Evolutionary conservation across 2,329 filamentous ascomycete species (phyloP), one percentile per base, ranked within the genome.

Genomic region (Fusarium fracticaudum): DNA sequence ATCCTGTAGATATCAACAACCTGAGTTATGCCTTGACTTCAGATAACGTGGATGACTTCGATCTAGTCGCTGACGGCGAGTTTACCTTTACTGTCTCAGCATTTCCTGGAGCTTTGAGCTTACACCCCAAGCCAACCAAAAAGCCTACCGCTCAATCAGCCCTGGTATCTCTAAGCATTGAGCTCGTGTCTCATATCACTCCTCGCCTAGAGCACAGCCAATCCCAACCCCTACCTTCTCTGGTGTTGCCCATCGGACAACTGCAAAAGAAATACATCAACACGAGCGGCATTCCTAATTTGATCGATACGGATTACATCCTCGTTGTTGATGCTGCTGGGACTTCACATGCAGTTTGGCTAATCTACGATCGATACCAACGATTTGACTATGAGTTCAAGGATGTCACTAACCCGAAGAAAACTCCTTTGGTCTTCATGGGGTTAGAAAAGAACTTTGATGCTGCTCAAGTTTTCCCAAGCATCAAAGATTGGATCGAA

Each of bases 251-350:
- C 7, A 44, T 24, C 11, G n/a, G 43, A 1, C 43, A 44, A 44
- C 10, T 44, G n/a, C n/a, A 2, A 24, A 44, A 24, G n/a, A 18
- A 0, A 24, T 24, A 5, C 3, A 5, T 13, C 2, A 35, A 3
- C 1, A 35, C 33, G 33, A 12, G n/a, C 7, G 43, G n/a, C 0
- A 0, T 44, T 18, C n/a, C 15, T 12, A 0, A 24, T 3, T 5
- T 18, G 0, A 44, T 24, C n/a, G 43, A 44, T 18, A 44, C 15
- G 2, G 11, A 44, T 24, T 44, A 44, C 0, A 13, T 44, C n/a
- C n/a, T 44, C 0, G n/a, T 24, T 13, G n/a, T 44, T 24, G 43
- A 44, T 44, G n/a, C 43, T 24, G n/a, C 43, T 18, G 7, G 7
- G 3, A 44, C n/a, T 44, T 2, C 43, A 44, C n/a, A 44, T 44